A percentile compares a stretch with the other conserved stretches of the same genome.
Conservation (phyloP, 805 yeast genomes). For the Candida methanosorbosa region DNA sequence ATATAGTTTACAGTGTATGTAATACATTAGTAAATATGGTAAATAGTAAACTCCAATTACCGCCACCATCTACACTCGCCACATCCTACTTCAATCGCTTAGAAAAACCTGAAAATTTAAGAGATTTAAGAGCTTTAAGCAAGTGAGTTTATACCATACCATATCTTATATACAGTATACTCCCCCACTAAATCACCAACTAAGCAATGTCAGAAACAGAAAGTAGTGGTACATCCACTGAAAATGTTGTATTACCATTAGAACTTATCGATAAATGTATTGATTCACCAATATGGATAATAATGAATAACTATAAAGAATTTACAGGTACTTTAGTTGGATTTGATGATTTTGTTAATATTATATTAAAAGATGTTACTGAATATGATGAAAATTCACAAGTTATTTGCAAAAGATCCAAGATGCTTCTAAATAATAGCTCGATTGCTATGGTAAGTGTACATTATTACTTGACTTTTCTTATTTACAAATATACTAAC, state of each 20-base stretch:
- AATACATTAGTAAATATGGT: too few species aligned
- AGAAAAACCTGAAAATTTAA: too few species aligned
- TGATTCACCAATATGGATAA: conserved; percentile 70
- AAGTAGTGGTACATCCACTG: not conserved
- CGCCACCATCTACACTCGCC: too few species aligned
- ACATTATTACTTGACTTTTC: not conserved
- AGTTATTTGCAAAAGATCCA: conserved; percentile 40
- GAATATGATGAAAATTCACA: conserved; percentile 44
- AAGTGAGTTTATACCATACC: too few species aligned
- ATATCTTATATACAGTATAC: too few species aligned
- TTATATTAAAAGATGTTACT: conserved; percentile 75
- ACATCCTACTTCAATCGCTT: too few species aligned
- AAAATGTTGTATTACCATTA: conserved; percentile 48
- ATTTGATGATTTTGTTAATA: conserved; percentile 91
- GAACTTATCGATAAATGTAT: conserved; percentile 85
- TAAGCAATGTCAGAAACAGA: not conserved
- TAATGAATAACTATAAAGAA: conserved; percentile 58
- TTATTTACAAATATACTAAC: not conserved
- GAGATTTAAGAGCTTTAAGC: too few species aligned
- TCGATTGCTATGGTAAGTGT: conserved; percentile 56
- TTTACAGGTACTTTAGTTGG: conserved; percentile 87
- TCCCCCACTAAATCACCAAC: not conserved
- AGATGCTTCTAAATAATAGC: conserved; percentile 64
- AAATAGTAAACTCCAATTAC: too few species aligned
- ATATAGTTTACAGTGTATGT: too few species aligned